Conservation (phyloP, 208 protist species). For the Crithidia acanthocephali region DNA sequence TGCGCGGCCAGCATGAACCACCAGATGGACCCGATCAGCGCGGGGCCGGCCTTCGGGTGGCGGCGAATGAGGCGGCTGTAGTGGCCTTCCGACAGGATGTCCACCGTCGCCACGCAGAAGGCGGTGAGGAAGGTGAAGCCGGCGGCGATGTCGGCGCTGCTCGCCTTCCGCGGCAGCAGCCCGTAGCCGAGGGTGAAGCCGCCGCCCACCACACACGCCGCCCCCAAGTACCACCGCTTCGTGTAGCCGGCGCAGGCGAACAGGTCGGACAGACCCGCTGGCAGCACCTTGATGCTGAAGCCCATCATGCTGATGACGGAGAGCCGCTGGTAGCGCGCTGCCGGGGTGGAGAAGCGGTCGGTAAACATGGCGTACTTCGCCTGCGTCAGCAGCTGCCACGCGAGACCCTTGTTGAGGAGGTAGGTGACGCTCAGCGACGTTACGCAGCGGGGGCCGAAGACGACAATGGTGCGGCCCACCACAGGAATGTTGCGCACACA, state of each 20-base stretch:
- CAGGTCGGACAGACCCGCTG: slow-evolving; percentile 52
- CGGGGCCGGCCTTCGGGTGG: slow-evolving; percentile 42
- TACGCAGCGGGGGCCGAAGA: slow-evolving; percentile 40
- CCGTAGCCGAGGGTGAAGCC: slow-evolving; percentile 45
- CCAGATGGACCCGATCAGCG: slow-evolving; percentile 73
- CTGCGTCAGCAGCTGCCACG: slow-evolving; percentile 43
- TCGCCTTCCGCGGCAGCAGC: slow-evolving; percentile 39
- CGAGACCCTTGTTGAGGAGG: slow-evolving; percentile 60
- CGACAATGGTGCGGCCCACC: slow-evolving; percentile 39
- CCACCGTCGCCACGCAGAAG: slow-evolving; percentile 60
- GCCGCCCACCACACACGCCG: slow-evolving; percentile 43
- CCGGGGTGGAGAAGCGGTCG: slow-evolving; percentile 39
- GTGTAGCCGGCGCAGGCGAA: slow-evolving; percentile 64
- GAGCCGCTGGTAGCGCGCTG: slow-evolving; percentile 49
- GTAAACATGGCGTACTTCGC: slow-evolving; percentile 53
- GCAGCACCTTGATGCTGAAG: slow-evolving; percentile 61
- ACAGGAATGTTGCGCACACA: slow-evolving; percentile 41
- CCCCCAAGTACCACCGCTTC: slow-evolving; percentile 66
- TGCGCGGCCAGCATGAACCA: slow-evolving; percentile 53
- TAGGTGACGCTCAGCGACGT: slow-evolving; percentile 42
- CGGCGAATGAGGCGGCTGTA: slow-evolving; percentile 68
- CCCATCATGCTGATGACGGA: slow-evolving; percentile 43
- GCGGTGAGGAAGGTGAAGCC: slow-evolving; percentile 52
- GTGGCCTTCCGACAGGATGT: slow-evolving; percentile 72
- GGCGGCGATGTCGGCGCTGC: slow-evolving; percentile 37